Percentiles rank a stretch among this genome's conserved stretches.
phyloP scores from a whole-genome alignment of 164 flowering plant species.

The Platanus orientalis region DNA sequence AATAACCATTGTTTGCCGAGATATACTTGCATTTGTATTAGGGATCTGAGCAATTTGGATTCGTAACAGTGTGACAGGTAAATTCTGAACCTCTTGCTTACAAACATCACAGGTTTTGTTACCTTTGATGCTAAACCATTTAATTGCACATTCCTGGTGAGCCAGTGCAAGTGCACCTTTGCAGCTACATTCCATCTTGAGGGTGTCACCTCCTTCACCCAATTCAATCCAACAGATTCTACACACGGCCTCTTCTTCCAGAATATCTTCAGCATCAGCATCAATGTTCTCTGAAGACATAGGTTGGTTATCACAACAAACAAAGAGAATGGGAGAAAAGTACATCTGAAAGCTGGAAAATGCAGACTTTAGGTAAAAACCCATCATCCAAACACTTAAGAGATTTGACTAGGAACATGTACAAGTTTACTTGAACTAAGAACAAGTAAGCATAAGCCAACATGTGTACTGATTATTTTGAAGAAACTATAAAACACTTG shows the following conservation, averaged over 20 bases:
- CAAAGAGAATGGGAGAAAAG: background rate
- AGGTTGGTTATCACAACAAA: conserved; percentile 27
- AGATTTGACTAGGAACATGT: background rate
- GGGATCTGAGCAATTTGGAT: conserved; percentile 34
- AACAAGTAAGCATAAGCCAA: background rate
- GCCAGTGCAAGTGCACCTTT: conserved; percentile 76
- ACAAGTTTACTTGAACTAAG: background rate
- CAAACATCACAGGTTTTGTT: conserved; percentile 74
- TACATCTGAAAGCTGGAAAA: conserved; percentile 1
- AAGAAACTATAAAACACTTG: background rate
- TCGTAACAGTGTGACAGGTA: conserved; percentile 62
- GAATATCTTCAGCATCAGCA: conserved; percentile 45
- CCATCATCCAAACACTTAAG: background rate
- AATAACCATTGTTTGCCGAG: conserved; percentile 19
- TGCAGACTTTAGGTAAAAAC: background rate
- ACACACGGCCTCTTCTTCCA: conserved; percentile 74
- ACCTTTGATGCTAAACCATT: conserved; percentile 81
- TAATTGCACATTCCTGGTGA: conserved; percentile 66
- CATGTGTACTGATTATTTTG: background rate
- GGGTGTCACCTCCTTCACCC: conserved; percentile 55
- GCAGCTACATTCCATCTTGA: conserved; percentile 76
- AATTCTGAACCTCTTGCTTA: conserved; percentile 65
- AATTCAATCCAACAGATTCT: conserved; percentile 62
- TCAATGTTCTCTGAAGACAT: conserved; percentile 42
- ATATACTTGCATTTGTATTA: conserved; percentile 14